Base-by-base conservation (phyloP, 2,329 filamentous ascomycete genomes). In the Aspergillus sp. region DNA sequence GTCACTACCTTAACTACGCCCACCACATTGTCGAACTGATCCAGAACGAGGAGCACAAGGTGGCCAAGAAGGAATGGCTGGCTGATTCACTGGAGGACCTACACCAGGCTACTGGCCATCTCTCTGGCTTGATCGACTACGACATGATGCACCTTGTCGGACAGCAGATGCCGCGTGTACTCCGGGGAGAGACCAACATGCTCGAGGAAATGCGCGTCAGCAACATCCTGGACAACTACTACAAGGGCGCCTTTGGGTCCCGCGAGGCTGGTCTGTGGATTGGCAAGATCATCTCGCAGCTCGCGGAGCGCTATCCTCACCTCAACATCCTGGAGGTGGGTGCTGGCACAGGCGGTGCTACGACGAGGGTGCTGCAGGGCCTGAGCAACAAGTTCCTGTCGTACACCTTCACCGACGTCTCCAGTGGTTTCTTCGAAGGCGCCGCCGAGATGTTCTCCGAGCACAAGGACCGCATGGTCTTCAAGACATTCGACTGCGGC, bases 351-450 rank as follows among this genome's bases (percentile, higher is more conserved):
- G 79, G 78, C 4, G 73, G 72, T 15, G 70, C 77, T 0, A 81
- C 79, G 0, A 62, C 68, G 6, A 59, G 52, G 3, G 66, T 80
- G 9, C 63, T 81, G 2, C 55, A 62, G 4, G 54, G 53, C 2
- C 60, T 79, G 11, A 68, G 65, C 2, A n/a, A 62, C 5, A 14
- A 37, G 9, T 75, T 72, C 39, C 59, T 61, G 12, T 65, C 62
- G 1, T 81, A 80, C 62, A 75, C 71, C 0, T 81, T 70, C 64
- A 81, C 80, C 0, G 79, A 82, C 57, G 72, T 80, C 11, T 78
- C 75, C 0, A 46, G 68, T 1, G 75, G 70, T 8, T 80, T 79
- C 66, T 79, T 82, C 51, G 70, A 72, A 19, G 64, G 66, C 2
- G 74, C 74, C 0, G 52, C 60, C 19, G 65, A 69, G 19, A 48